Conservation (phyloP, 768 basidiomycete species). For the Termitomyces sp. region DNA sequence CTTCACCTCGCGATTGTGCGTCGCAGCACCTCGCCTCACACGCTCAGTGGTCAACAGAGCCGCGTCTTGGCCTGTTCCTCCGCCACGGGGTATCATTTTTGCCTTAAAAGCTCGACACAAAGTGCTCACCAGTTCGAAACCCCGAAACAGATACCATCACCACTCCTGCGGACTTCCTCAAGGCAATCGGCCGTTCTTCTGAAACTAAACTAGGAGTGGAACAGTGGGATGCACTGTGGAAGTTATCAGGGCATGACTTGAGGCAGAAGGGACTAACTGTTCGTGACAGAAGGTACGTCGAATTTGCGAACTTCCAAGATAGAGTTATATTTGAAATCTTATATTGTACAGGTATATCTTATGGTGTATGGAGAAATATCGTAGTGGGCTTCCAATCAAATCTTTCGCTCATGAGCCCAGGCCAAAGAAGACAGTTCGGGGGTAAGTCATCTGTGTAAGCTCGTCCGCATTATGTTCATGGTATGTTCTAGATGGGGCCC, state of each 20-base stretch:
- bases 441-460: conserved; percentile 51
- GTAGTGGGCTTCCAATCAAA: conserved; percentile 50
- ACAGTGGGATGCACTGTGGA: conserved; percentile 77
- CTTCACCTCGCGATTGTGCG: conserved; percentile 23
- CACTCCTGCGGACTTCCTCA: conserved; percentile 65
- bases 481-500: conserved; percentile 61
- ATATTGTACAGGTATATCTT: conserved; percentile 64
- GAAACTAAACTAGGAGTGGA: conserved; percentile 65
- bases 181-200: conserved; percentile 67
- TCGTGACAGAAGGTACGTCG: conserved; percentile 66
- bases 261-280: conserved; percentile 65
- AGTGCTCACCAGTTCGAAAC: conserved; percentile 12
- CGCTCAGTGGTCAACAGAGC: conserved; percentile 36
- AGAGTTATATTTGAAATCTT: not conserved
- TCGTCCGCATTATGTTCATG: not conserved
- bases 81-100: conserved; percentile 30
- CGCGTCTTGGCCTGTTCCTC: conserved; percentile 31
- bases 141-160: conserved; percentile 42
- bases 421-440: conserved; percentile 78
- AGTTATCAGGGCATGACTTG: conserved; percentile 51
- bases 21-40: conserved; percentile 25
- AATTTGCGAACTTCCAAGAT: not conserved
- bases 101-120: conserved; percentile 8
- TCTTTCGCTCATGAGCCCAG: conserved; percentile 63
- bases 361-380: conserved; percentile 84